Evolutionary conservation across 2,329 filamentous ascomycete species (phyloP), one percentile per base, ranked within the genome.

Genomic region (Tympanopsis confertula): DNA sequence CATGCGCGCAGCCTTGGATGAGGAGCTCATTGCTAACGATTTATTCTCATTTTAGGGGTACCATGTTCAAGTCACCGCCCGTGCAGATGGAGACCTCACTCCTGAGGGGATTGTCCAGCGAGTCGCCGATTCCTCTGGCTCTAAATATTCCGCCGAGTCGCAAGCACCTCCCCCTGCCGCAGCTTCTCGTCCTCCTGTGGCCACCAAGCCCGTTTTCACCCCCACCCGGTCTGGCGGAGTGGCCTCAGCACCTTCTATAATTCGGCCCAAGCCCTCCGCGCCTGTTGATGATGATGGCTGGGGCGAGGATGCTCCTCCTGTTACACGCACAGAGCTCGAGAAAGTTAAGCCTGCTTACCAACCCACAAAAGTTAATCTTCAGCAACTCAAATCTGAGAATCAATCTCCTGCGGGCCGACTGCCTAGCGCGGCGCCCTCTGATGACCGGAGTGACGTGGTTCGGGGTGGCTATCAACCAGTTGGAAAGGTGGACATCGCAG

Each of bases 401-500:
- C 71, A 71, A 47, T 71, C 84, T 45, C 68, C n/a, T n/a, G n/a
- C n/a, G n/a, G 12, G 15, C 45, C 10, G 15, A 13, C 30, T 12
- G 30, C 24, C 24, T 75, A 3, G 33, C 55, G 57, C 36, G 52
- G 58, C 40, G 18, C 50, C 52, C 22, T 10, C 22, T 26, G 7
- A 26, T 7, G 22, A 26, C n/a, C 7, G 22, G 7, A n/a, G 22
- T n/a, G 82, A 87, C 52, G 74, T 95, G 15, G 78, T 96, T 37
- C 83, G 65, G 52, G 91, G 91, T 33, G 82, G 73, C 13, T 98
- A 98, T 59, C 86, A 95, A 56, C 91, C 91, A 15, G 67, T 98
- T 49, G 91, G 91, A 40, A 96, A 95, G 63, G 84, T 98, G n/a
- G 88, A 98, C 52, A 96, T 98, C 60, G 83, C 82, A 18, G 88